Conservation (phyloP, 352 stramenopile species). For the Globisporangium okanoganense region DNA sequence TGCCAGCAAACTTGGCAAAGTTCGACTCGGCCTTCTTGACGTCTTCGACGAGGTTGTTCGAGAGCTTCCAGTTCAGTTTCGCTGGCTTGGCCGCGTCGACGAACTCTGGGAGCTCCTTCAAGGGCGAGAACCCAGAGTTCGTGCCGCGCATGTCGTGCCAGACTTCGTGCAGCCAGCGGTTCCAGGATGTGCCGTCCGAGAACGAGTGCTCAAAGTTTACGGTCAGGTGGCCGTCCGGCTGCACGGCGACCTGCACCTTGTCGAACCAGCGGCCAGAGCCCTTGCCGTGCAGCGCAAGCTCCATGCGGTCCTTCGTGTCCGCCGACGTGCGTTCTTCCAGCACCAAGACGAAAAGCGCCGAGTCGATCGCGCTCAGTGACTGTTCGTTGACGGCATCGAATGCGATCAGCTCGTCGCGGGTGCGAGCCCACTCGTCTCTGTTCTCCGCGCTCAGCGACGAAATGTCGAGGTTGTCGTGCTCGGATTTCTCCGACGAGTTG, state of each 20-base stretch:
- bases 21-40: slow-evolving; percentile 68
- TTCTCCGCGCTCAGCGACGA: slow-evolving; percentile 81
- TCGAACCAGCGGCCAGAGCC: slow-evolving; percentile 90
- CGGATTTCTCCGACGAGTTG: slow-evolving; percentile 39
- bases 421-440: slow-evolving; percentile 82
- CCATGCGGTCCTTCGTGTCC: slow-evolving; percentile 70
- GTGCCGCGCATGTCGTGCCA: slow-evolving; percentile 87
- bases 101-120: slow-evolving; percentile 65
- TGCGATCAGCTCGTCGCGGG: slow-evolving; percentile 65
- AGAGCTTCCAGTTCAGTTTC: slow-evolving; percentile 71
- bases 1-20: slow-evolving; percentile 60
- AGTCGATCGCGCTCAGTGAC: slow-evolving; percentile 81
- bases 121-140: slow-evolving; percentile 65
- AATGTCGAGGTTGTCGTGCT: slow-evolving; percentile 59
- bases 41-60: slow-evolving; percentile 68
- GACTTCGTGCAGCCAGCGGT: slow-evolving; percentile 90
- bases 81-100: slow-evolving; percentile 34
- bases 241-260: slow-evolving; percentile 89
- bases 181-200: slow-evolving; percentile 91
- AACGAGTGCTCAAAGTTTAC: slow-evolving; percentile 96
- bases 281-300: slow-evolving; percentile 83
- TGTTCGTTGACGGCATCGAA: slow-evolving; percentile 68
- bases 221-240: slow-evolving; percentile 79
- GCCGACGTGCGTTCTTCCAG: slow-evolving; percentile 72
- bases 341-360: slow-evolving; percentile 86